These are phyloP conservation scores for Thalassiosira exigua DNA, from an alignment of 352 stramenopile genomes.

Conservation along the genomic window DNA sequence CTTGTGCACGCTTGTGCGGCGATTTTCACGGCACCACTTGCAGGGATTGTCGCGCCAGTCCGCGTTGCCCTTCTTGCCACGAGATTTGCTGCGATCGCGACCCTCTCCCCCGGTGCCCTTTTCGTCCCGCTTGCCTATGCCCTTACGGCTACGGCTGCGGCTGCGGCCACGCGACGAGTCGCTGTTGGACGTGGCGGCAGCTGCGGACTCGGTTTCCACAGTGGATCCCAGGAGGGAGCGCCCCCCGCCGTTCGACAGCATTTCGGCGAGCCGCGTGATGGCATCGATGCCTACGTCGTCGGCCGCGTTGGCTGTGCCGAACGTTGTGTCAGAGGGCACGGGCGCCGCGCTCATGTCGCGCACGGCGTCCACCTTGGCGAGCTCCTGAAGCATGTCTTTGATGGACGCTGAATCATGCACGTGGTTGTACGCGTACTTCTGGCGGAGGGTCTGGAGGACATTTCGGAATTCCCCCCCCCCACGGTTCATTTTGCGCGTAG, in stretches of 20 bases:
- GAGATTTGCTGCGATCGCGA: background rate
- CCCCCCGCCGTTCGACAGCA: too few species aligned
- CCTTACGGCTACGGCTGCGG: too few species aligned
- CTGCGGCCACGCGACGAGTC: background rate
- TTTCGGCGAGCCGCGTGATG: background rate
- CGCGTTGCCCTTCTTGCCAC: background rate
- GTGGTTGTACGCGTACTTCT: slow-evolving; percentile 18
- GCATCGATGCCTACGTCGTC: background rate
- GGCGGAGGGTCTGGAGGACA: too few species aligned
- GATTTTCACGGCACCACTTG: slow-evolving; percentile 20
- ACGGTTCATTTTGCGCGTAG: too few species aligned
- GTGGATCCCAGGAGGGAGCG: background rate
- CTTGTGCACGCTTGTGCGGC: background rate
- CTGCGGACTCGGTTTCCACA: background rate
- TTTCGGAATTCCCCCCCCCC: too few species aligned
- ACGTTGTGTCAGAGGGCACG: too few species aligned
- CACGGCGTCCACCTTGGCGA: slow-evolving; percentile 21
- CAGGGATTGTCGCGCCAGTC: slow-evolving; percentile 12
- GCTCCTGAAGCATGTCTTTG: background rate
- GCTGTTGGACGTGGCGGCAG: slow-evolving; percentile 11
- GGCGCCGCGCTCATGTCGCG: slow-evolving; percentile 10
- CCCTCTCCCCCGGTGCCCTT: slow-evolving; percentile 2
- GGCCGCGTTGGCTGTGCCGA: too few species aligned
- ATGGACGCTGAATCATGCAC: slow-evolving; percentile 22
- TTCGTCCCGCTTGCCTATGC: too few species aligned